phyloP scores from a whole-genome alignment of 2,329 filamentous ascomycete species.

The Aspergillus unguis region DNA sequence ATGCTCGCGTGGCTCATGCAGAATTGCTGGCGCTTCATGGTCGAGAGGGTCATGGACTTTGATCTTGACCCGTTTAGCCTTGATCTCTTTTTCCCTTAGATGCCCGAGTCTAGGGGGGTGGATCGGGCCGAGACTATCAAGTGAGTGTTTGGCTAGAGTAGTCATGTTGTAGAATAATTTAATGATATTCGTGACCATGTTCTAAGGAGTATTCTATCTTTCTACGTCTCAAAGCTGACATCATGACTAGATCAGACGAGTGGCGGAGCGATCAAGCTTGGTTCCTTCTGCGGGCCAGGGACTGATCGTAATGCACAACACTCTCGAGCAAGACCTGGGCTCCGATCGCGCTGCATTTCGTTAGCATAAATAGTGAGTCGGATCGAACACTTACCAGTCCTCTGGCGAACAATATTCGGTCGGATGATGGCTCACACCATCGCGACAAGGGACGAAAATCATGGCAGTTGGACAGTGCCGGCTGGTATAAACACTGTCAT shows the following conservation, averaged over 20 bases:
- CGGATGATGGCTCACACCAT: slow-evolving; percentile 59
- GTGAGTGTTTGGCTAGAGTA: not conserved
- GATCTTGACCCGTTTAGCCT: slow-evolving; percentile 8
- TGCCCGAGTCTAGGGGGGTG: not conserved
- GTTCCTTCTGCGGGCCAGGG: not conserved
- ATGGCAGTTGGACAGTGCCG: slow-evolving; percentile 56
- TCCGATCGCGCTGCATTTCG: slow-evolving; percentile 24
- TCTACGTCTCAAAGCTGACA: not conserved
- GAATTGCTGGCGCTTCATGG: slow-evolving; percentile 25
- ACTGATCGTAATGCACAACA: slow-evolving; percentile 36
- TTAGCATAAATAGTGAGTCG: not conserved
- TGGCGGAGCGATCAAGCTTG: not conserved
- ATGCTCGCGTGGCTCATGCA: slow-evolving; percentile 33
- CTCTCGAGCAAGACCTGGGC: slow-evolving; percentile 50
- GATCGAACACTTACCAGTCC: slow-evolving; percentile 26
- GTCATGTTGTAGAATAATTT: not conserved
- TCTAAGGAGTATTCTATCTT: too few species aligned
- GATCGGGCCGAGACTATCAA: not conserved
- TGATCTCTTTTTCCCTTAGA: not conserved
- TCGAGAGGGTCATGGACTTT: slow-evolving; percentile 21
- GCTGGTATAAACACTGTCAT: slow-evolving; percentile 58
- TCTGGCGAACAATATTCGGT: slow-evolving; percentile 55
- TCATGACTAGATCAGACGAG: not conserved
- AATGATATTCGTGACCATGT: too few species aligned
- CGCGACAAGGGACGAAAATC: slow-evolving; percentile 61